Evolutionary conservation across 176 grass and related monocot species (phyloP), one percentile per base, ranked within the genome.

Genomic region (Juncus effusus): DNA sequence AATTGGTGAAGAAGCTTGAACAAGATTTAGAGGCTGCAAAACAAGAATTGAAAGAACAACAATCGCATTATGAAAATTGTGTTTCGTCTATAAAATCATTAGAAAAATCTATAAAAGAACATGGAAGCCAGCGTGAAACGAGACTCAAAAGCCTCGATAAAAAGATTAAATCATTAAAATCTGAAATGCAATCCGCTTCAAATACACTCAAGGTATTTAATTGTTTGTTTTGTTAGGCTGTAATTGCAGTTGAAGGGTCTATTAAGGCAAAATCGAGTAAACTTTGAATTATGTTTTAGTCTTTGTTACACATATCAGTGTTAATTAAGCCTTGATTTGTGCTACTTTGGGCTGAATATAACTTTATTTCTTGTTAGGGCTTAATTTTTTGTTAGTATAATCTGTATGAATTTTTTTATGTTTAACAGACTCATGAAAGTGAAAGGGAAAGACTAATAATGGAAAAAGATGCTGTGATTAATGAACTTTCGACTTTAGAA

Each of bases 401-500:
- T 41, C 44, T 50, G 14, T 7, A 15, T 74, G 14, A n/a, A 35
- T 56, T 42, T 63, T 70, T 76, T 66, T 75, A 56, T 13, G 57
- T 40, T 65, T 69, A 16, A 40, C 65, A 96, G 93, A 79, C 61
- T 64, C 73, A 99, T 86, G 85, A 93, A 86, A 87, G 69, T 66
- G 83, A 87, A 69, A 86, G 68, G 60, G 94, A 93, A 64, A 99
- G 82, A 41, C 64, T 93, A 16, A 86, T 93, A 63, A 93, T 99
- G 94, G 94, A 99, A 80, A 93, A 93, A 82, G 94, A 99, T 75
- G 83, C 88, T 59, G 80, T 93, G 28, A 40, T 69, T 77, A 81
- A 79, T 62, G 94, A 99, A 49, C 88, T 99, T 89, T 76, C 78
- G 63, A 61, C 66, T 45, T 75, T 99, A 40, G 80, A 99, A 76